phyloP scores from a whole-genome alignment of 2,329 filamentous ascomycete species.

The Hymenoscyphus linearis region DNA sequence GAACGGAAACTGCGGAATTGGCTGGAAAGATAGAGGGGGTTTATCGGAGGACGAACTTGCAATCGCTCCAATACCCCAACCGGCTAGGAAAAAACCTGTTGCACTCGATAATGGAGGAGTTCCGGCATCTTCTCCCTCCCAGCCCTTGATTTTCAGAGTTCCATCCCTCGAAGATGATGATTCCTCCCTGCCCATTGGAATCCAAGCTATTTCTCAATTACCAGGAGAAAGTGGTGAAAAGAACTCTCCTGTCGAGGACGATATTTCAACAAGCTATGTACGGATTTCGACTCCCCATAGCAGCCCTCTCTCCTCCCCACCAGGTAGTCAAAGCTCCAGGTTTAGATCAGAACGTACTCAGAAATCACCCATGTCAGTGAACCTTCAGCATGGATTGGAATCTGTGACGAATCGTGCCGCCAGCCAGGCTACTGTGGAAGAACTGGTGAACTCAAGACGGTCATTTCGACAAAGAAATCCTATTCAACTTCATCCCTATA shows the following conservation, averaged over 20 bases:
- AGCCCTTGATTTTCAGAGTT: not conserved
- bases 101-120: not conserved
- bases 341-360: not conserved
- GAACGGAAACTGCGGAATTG: not conserved
- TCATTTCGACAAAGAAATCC: conserved; percentile 28
- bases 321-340: conserved; percentile 10
- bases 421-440: not conserved
- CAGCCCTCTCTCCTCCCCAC: conserved; percentile 27
- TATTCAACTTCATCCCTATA: conserved; percentile 32
- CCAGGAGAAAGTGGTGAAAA: not conserved
- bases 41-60: not conserved
- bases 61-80: not conserved
- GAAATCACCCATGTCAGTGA: not conserved
- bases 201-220: not conserved
- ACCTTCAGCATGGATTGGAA: not conserved
- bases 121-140: not conserved
- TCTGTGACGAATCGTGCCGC: not conserved
- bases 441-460: conserved; percentile 10
- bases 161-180: not conserved
- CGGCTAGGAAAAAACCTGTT: not conserved
- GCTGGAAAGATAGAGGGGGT: not conserved
- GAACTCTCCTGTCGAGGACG: conserved; percentile 25
- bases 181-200: not conserved
- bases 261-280: conserved; percentile 37
- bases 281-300: conserved; percentile 32